phyloP scores from a whole-genome alignment of 176 grass and related monocot species.

The Stipa capillata region DNA sequence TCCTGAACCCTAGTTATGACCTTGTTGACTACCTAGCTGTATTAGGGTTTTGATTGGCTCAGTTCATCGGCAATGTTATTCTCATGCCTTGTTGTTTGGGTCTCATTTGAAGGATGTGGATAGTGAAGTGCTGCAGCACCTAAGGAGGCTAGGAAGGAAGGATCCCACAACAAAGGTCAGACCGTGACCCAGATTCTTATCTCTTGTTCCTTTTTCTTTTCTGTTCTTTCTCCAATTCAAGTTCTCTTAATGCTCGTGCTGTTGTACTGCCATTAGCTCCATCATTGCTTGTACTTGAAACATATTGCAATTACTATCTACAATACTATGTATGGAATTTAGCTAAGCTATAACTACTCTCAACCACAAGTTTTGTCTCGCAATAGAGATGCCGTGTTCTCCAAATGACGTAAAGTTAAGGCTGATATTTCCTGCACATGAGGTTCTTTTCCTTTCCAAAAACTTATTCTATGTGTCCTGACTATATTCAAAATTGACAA shows the following conservation, averaged over 20 bases:
- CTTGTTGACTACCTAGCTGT: not conserved
- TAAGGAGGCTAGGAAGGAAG: conserved; percentile 82
- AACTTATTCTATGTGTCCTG: not conserved
- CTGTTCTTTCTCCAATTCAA: no score
- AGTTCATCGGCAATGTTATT: not conserved
- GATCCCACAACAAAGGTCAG: conserved; percentile 92
- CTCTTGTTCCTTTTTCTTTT: not conserved
- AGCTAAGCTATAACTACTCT: no score
- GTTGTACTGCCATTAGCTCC: not conserved
- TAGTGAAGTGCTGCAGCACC: conserved; percentile 70
- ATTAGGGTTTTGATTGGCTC: not conserved
- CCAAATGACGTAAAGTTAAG: not conserved
- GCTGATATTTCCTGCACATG: not conserved
- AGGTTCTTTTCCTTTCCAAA: not conserved
- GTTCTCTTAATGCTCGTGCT: not conserved
- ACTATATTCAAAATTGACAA: not conserved
- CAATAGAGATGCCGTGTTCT: not conserved
- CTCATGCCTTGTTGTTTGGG: not conserved
- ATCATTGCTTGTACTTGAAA: not conserved
- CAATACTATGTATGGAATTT: not conserved
- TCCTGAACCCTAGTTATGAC: not conserved
- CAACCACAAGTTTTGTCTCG: not conserved
- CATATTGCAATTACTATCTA: not conserved
- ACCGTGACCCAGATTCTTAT: not conserved
- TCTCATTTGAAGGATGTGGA: conserved; percentile 57